phyloP scores from a whole-genome alignment of 1,284 basidiomycete species.

The Pseudozyma thailandica region DNA sequence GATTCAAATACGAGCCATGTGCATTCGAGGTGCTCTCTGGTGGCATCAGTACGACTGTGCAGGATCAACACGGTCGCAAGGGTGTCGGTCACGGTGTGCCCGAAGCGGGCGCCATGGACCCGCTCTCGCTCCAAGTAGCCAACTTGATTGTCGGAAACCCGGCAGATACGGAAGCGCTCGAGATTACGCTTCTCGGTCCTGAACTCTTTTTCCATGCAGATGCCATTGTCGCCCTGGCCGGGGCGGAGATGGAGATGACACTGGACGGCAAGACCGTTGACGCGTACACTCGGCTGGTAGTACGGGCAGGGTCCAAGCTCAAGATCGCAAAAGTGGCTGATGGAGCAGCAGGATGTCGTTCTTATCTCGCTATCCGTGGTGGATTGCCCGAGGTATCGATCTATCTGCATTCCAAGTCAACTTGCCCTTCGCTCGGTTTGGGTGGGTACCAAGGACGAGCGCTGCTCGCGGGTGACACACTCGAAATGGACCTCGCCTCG shows the following conservation, averaged over 20 bases:
- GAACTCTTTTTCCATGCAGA: conserved; percentile 56
- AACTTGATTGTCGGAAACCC: conserved; percentile 76
- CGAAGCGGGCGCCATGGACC: conserved; percentile 77
- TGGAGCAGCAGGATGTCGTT: conserved; percentile 71
- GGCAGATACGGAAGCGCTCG: conserved; percentile 73
- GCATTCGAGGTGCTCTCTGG: conserved; percentile 74
- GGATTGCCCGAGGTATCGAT: conserved; percentile 74
- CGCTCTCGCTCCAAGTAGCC: conserved; percentile 73
- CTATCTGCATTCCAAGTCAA: conserved; percentile 73
- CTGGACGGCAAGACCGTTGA: conserved; percentile 70
- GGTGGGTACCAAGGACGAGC: conserved; percentile 71
- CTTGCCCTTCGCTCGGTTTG: conserved; percentile 59
- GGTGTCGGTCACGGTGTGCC: conserved; percentile 75
- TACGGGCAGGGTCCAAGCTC: conserved; percentile 72
- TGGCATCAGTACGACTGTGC: conserved; percentile 75
- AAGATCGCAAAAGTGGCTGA: conserved; percentile 66
- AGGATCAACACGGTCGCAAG: conserved; percentile 74
- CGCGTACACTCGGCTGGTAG: conserved; percentile 72
- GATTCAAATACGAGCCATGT: conserved; percentile 63
- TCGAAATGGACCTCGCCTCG: conserved; percentile 11
- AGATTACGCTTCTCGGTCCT: conserved; percentile 69
- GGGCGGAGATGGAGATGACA: conserved; percentile 71
- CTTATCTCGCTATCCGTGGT: conserved; percentile 74
- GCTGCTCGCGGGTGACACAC: conserved; percentile 68
- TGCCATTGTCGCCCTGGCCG: conserved; percentile 74